A percentile compares a stretch with the other conserved stretches of the same genome.
Evolutionary conservation across 495 filamentous ascomycete genomes (phyloP).

Genomic region (Bathelium albidoporum): DNA sequence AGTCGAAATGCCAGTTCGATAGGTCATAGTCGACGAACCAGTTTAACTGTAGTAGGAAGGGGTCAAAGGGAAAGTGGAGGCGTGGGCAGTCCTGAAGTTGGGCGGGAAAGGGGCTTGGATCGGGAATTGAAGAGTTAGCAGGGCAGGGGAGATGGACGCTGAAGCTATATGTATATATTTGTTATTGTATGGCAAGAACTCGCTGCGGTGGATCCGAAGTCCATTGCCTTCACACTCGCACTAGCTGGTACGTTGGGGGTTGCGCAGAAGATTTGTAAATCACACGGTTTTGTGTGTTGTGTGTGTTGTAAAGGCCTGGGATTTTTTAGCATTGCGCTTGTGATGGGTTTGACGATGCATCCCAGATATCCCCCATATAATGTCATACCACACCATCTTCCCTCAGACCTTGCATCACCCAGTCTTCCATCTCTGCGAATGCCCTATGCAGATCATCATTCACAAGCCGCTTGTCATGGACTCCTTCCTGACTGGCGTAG

Average conservation of each 20-base stretch:
- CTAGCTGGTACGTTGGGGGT: too few species aligned
- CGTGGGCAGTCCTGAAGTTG: not conserved
- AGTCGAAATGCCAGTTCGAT: conserved; percentile 17
- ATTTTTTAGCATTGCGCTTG: not conserved
- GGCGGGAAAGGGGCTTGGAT: not conserved
- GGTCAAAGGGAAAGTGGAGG: not conserved
- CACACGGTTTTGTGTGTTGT: too few species aligned
- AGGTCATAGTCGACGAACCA: not conserved
- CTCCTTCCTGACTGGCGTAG: conserved; percentile 56
- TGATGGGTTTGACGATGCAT: not conserved
- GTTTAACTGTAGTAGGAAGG: not conserved
- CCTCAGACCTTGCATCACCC: not conserved
- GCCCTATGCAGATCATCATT: conserved; percentile 84
- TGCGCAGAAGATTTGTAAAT: too few species aligned
- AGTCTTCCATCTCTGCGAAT: conserved; percentile 52
- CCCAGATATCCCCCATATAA: not conserved
- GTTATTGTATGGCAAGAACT: not conserved
- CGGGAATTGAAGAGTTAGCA: not conserved
- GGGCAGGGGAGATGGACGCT: not conserved
- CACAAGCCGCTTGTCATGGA: conserved; percentile 76
- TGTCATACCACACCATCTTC: not conserved
- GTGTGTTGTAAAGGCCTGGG: too few species aligned
- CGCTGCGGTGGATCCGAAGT: not conserved
- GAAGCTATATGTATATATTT: not conserved
- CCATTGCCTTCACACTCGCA: not conserved